These are phyloP conservation scores for Claviceps pusilla DNA, from an alignment of 2,329 filamentous ascomycete genomes.

Conservation along the genomic window DNA sequence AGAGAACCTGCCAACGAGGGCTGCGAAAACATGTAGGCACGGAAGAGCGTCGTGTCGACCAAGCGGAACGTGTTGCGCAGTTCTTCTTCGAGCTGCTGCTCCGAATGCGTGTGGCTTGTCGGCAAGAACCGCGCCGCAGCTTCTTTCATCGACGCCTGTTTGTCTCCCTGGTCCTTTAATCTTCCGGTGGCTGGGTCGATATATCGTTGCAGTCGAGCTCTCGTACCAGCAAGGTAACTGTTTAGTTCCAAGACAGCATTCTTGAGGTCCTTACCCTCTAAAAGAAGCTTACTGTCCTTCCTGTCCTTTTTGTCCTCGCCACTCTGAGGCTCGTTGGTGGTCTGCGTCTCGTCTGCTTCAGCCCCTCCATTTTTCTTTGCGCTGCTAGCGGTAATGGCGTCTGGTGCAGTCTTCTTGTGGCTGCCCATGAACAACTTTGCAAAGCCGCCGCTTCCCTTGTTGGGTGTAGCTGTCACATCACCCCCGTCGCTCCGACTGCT, in stretches of 20 bases:
- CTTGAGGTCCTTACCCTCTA: constrained; percentile 71
- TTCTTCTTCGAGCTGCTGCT: constrained; percentile 52
- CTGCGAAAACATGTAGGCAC: constrained; percentile 84
- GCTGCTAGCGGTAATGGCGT: constrained; percentile 48
- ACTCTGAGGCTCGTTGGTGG: constrained; percentile 26
- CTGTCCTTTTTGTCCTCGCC: constrained; percentile 25
- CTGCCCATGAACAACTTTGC: constrained; percentile 38
- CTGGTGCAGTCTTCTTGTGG: constrained; percentile 31
- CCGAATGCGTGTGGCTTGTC: constrained; percentile 29
- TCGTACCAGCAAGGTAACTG: constrained; percentile 75
- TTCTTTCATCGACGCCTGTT: constrained; percentile 30
- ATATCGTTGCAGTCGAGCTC: constrained; percentile 47
- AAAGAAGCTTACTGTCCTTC: constrained; percentile 28
- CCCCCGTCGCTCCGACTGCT: constrained; percentile 12
- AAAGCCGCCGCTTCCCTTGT: constrained; percentile 32
- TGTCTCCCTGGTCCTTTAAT: constrained; percentile 35
- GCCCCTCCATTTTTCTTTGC: constrained; percentile 40
- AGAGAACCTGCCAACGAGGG: constrained; percentile 75
- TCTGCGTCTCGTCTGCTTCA: constrained; percentile 41
- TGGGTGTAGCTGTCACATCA: constrained; percentile 20
- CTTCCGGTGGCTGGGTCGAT: constrained; percentile 48
- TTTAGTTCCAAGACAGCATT: constrained; percentile 70
- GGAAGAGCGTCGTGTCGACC: constrained; percentile 88
- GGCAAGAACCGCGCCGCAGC: constrained; percentile 42
- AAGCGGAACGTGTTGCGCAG: constrained; percentile 64